phyloP scores from a whole-genome alignment of 2,329 filamentous ascomycete genomes.

The Huntiella savannae region DNA sequence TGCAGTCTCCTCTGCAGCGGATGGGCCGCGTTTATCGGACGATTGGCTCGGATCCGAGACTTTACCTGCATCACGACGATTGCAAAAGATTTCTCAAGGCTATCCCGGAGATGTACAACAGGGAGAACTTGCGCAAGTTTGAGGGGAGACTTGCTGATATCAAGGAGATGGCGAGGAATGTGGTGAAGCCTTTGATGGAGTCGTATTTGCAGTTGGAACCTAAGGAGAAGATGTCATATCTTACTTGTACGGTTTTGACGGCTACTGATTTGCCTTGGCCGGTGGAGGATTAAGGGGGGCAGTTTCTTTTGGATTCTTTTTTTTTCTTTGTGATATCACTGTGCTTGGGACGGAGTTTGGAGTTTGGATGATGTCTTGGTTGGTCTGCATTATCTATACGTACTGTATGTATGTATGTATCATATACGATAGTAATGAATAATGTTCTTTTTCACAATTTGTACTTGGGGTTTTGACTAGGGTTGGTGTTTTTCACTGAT shows the following conservation, averaged over 20 bases:
- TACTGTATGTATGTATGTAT: neutral
- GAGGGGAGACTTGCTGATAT: conserved; percentile 78
- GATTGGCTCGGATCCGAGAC: conserved; percentile 40
- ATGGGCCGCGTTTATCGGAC: conserved; percentile 56
- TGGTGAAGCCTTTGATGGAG: conserved; percentile 69
- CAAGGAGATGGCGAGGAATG: conserved; percentile 63
- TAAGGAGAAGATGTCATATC: conserved; percentile 27
- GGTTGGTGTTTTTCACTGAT: neutral
- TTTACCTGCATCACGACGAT: conserved; percentile 68
- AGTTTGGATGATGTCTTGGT: neutral
- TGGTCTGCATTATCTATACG: neutral
- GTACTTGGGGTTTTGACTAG: neutral
- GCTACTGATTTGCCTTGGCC: conserved; percentile 33
- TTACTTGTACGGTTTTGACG: conserved; percentile 30
- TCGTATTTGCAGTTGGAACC: conserved; percentile 70
- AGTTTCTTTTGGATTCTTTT: conserved; percentile 10
- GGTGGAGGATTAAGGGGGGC: conserved; percentile 16
- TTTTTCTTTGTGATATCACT: conserved; percentile 7
- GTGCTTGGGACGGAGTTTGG: neutral
- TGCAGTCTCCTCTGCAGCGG: conserved; percentile 30
- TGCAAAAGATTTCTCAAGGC: conserved; percentile 80
- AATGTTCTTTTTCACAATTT: neutral
- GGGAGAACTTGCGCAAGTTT: conserved; percentile 71
- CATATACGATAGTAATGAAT: neutral
- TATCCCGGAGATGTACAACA: conserved; percentile 60